phyloP scores from a whole-genome alignment of 2,329 filamentous ascomycete species.

The Biscogniauxia sp. region DNA sequence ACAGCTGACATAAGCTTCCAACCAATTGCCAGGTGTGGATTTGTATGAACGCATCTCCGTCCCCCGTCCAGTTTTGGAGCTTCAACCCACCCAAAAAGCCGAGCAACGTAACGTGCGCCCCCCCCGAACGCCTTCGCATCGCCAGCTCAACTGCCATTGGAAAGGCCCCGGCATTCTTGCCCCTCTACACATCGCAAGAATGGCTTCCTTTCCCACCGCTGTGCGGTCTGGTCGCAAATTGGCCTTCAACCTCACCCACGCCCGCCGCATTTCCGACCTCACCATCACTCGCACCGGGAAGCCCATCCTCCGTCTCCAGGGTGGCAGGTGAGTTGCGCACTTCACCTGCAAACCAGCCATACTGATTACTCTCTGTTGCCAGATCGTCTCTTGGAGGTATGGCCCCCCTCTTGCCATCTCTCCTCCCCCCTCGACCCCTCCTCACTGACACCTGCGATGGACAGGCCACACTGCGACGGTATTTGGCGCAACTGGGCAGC shows the following conservation, averaged over 20 bases:
- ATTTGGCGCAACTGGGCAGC: slow-evolving; percentile 93
- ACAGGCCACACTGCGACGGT: slow-evolving; percentile 93
- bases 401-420: neutral
- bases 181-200: slow-evolving; percentile 38
- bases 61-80: slow-evolving; percentile 7
- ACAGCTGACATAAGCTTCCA: neutral
- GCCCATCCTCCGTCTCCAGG: slow-evolving; percentile 83
- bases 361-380: slow-evolving; percentile 22
- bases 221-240: slow-evolving; percentile 52
- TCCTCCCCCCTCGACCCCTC: neutral
- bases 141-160: slow-evolving; percentile 26
- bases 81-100: slow-evolving; percentile 23
- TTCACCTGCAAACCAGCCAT: neutral
- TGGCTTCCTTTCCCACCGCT: slow-evolving; percentile 57
- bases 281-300: slow-evolving; percentile 94
- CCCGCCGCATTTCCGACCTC: slow-evolving; percentile 71
- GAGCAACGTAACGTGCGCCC: slow-evolving; percentile 2
- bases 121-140: slow-evolving; percentile 13
- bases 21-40: slow-evolving; percentile 20
- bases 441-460: slow-evolving; percentile 18
- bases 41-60: slow-evolving; percentile 7
- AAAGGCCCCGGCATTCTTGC: slow-evolving; percentile 32
- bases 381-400: slow-evolving; percentile 86
- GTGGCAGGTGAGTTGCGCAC: slow-evolving; percentile 70
- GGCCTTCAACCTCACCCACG: slow-evolving; percentile 46